Evolutionary conservation across 2,329 filamentous ascomycete genomes (phyloP).

Genomic region (Dactylonectria macrodidyma): DNA sequence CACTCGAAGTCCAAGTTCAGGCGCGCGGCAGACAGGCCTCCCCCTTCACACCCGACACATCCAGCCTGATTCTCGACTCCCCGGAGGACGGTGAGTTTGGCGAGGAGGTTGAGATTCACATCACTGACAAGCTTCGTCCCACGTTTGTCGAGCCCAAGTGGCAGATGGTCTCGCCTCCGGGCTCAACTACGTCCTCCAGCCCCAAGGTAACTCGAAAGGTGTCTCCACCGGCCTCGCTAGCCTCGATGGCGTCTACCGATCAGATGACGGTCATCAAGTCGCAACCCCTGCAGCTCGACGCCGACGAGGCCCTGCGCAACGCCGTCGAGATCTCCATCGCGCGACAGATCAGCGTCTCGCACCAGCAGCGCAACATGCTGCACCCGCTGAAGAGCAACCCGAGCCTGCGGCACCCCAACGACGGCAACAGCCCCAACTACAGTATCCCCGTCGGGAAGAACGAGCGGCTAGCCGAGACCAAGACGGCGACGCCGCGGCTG

Average conservation of each 20-base stretch:
- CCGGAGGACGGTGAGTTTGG: conserved; percentile 49
- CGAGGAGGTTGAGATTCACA: conserved; percentile 46
- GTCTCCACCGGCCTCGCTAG: conserved; percentile 35
- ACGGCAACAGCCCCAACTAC: conserved; percentile 30
- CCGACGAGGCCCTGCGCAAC: conserved; percentile 59
- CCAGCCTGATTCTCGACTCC: conserved; percentile 58
- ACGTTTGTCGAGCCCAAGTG: conserved; percentile 60
- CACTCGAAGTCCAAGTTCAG: conserved; percentile 19
- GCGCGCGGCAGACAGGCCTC: conserved; percentile 34
- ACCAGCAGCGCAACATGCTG: conserved; percentile 72
- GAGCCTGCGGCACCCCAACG: conserved; percentile 40
- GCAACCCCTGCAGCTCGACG: conserved; percentile 32
- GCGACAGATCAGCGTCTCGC: conserved; percentile 76
- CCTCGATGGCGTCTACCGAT: conserved; percentile 45
- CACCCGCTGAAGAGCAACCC: conserved; percentile 64
- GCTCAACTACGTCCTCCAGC: conserved; percentile 48
- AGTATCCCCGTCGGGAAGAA: conserved; percentile 44
- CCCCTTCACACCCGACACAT: conserved; percentile 40
- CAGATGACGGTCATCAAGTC: conserved; percentile 35
- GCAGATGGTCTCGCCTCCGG: conserved; percentile 62
- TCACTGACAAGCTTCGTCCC: conserved; percentile 53
- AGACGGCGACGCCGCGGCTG: conserved; percentile 62
- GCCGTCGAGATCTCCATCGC: conserved; percentile 78
- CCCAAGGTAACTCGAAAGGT: conserved; percentile 30
- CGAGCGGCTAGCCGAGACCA: conserved; percentile 54